Conservation (phyloP, 805 yeast genomes). For the Metschnikowia aberdeeniae region DNA sequence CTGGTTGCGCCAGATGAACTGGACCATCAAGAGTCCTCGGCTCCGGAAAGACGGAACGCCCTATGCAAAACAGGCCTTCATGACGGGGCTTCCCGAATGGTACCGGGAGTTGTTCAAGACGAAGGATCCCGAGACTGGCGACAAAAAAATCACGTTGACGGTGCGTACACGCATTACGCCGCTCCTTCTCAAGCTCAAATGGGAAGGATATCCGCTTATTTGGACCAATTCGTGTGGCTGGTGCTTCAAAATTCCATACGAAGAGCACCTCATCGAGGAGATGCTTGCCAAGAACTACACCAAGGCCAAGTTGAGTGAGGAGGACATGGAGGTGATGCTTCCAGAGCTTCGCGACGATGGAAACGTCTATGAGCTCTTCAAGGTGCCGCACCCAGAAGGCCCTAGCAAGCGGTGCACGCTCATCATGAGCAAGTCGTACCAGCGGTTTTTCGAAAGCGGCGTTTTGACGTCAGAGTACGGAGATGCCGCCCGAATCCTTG, state of each 20-base stretch:
- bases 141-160: slow-evolving; percentile 51
- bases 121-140: slow-evolving; percentile 27
- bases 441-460: slow-evolving; percentile 69
- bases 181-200: slow-evolving; percentile 64
- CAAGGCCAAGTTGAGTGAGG: slow-evolving; percentile 26
- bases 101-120: slow-evolving; percentile 54
- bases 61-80: slow-evolving; percentile 61
- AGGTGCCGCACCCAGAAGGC: slow-evolving; percentile 88
- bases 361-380: slow-evolving; percentile 44
- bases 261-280: slow-evolving; percentile 25
- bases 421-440: slow-evolving; percentile 72
- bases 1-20: slow-evolving; percentile 87
- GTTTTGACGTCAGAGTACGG: slow-evolving; percentile 65
- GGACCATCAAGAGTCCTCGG: slow-evolving; percentile 64
- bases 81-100: slow-evolving; percentile 95
- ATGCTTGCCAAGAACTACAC: slow-evolving; percentile 39
- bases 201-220: slow-evolving; percentile 80
- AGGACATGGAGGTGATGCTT: slow-evolving; percentile 23
- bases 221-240: slow-evolving; percentile 85
- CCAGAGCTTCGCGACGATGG: slow-evolving; percentile 24
- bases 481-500: slow-evolving; percentile 71
- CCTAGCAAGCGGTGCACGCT: slow-evolving; percentile 66
- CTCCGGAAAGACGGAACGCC: slow-evolving; percentile 67
- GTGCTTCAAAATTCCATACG: slow-evolving; percentile 67
- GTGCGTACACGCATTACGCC: slow-evolving; percentile 76